Base-by-base conservation (phyloP, 192 early-diverging fungal species). In the Backusella macrospora region DNA sequence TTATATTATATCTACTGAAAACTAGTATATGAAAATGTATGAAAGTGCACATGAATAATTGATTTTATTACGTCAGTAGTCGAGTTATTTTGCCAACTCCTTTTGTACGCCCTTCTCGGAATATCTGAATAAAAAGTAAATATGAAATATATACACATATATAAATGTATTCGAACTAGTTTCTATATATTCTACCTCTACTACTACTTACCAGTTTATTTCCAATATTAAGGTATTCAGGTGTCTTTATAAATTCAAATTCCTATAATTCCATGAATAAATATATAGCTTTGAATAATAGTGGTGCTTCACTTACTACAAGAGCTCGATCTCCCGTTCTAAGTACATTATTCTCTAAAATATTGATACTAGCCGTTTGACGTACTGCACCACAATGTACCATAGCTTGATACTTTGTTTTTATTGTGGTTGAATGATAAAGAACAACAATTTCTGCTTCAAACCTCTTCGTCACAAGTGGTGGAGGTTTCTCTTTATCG, bases 401-500 rank as follows among this genome's bases (percentile, higher is more conserved):
- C 96, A 98, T 98, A 5, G 96, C 95, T 84, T 98, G 96, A 81
- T 98, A 98, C 69, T 92, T 92, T 65, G 86, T 84, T 13, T 88
- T 88, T 70, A 98, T 98, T 6, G 96, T 98, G 0, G 96, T 96
- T 39, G 92, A 92, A 78, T 96, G 95, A 76, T 94, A 96, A 12
- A 98, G 81, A 0, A 98, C 91, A 39, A 95, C 81, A n/a, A 98
- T 88, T 78, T 98, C 96, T 26, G 96, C 96, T 75, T 96, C 96
- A 79, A 96, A 97, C 71, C 89, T 87, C 62, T 86, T 77, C 12
- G 84, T 83, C 0, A 88, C 90, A 62, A 81, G 83, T 10, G 91
- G 86, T 14, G 81, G 45, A 2, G 82, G 86, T 3, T 80, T 68
- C 47, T 80, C 78, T 23, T 83, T 83, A 39, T 77, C 78, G 65